A percentile compares a stretch with the other conserved stretches of the same genome.
Evolutionary conservation across 2,329 filamentous ascomycete species (phyloP).

Genomic region (Aspergillus piperis): DNA sequence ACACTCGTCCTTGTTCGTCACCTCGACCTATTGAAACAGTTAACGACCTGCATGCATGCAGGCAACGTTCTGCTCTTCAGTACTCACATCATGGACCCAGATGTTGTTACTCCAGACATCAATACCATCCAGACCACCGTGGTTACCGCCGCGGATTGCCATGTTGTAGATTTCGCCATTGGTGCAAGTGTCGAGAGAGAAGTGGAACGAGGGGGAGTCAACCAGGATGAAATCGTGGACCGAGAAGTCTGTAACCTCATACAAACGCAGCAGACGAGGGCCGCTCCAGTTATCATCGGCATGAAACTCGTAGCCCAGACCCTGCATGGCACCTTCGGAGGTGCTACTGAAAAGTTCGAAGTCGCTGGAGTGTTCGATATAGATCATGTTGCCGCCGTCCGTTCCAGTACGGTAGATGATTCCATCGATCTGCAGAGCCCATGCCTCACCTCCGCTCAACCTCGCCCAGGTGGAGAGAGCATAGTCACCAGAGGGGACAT

Average conservation of each 20-base stretch:
- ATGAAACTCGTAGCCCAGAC: constrained; percentile 54
- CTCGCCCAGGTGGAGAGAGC: constrained; percentile 54
- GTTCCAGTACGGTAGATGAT: constrained; percentile 54
- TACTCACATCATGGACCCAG: constrained; percentile 56
- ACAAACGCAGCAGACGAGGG: constrained; percentile 51
- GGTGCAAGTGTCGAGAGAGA: constrained; percentile 52
- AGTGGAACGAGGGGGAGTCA: constrained; percentile 54
- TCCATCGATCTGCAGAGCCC: constrained; percentile 57
- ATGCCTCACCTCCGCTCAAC: constrained; percentile 50
- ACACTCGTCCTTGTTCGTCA: constrained; percentile 65
- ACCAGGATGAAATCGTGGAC: constrained; percentile 54
- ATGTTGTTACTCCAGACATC: constrained; percentile 59
- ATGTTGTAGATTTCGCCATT: constrained; percentile 61
- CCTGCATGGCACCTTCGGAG: constrained; percentile 55
- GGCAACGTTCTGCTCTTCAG: neutral
- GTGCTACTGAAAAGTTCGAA: constrained; percentile 58
- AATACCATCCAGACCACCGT: constrained; percentile 58
- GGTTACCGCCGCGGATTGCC: constrained; percentile 55
- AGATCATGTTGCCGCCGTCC: constrained; percentile 56
- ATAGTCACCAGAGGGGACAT: constrained; percentile 54
- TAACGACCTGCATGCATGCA: neutral
- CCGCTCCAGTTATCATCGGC: constrained; percentile 42
- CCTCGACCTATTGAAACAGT: constrained; percentile 45
- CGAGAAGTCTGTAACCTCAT: constrained; percentile 51
- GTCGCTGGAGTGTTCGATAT: constrained; percentile 52